phyloP scores from a whole-genome alignment of 1,284 basidiomycete species.

The Mycena citricolor region DNA sequence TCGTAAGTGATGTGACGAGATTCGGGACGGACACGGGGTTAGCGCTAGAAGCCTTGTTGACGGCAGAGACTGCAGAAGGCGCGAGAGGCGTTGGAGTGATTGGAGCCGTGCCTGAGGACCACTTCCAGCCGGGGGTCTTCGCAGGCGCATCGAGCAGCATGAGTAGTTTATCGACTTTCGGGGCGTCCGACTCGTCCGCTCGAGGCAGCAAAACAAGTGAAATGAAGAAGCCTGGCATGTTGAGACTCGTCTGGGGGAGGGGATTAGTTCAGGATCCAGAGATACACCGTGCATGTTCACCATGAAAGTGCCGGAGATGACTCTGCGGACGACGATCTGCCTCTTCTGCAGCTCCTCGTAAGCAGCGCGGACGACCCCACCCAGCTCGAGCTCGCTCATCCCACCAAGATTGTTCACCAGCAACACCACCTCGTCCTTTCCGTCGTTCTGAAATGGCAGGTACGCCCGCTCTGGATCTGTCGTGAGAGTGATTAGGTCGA shows the following conservation, averaged over 20 bases:
- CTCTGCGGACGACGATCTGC: constrained; percentile 59
- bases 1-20: constrained; percentile 60
- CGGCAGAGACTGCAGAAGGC: constrained; percentile 5
- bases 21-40: constrained; percentile 43
- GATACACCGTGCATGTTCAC: constrained; percentile 39
- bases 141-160: constrained; percentile 77
- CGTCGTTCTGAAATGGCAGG: constrained; percentile 71
- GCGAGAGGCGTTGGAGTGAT: constrained; percentile 24
- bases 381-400: constrained; percentile 83
- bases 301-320: constrained; percentile 84
- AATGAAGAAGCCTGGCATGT: constrained; percentile 94
- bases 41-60: constrained; percentile 30
- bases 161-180: constrained; percentile 56
- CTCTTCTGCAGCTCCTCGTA: constrained; percentile 53
- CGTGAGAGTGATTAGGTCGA: constrained; percentile 73
- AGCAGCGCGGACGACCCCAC: constrained; percentile 66
- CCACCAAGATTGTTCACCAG: constrained; percentile 85
- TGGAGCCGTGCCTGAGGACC: constrained; percentile 51
- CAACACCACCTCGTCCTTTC: constrained; percentile 65
- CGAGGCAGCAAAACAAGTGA: constrained; percentile 81
- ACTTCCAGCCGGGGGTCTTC: constrained; percentile 82
- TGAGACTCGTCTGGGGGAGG: constrained; percentile 78
- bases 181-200: constrained; percentile 34
- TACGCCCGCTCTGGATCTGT: constrained; percentile 84
- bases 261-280: neutral